Conservation (phyloP, 1,139 yeast species). For the Pichia norvegensis region DNA sequence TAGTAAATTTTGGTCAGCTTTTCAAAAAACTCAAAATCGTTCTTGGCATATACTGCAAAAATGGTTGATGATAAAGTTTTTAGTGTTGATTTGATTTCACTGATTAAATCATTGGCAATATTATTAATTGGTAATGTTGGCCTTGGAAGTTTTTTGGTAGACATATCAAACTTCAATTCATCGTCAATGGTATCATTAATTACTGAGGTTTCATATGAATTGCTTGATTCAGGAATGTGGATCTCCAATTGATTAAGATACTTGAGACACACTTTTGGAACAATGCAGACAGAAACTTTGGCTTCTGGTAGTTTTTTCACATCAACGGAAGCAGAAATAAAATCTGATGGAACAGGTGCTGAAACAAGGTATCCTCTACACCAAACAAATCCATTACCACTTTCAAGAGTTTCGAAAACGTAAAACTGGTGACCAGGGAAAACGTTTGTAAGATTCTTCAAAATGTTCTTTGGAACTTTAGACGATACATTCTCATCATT, state of each 20-base stretch:
- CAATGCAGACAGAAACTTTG: constrained; percentile 44
- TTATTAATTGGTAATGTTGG: constrained; percentile 49
- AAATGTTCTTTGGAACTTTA: constrained; percentile 12
- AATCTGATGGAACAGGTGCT: constrained; percentile 63
- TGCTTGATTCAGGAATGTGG: constrained; percentile 8
- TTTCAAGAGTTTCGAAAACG: constrained; percentile 54
- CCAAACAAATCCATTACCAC: constrained; percentile 36
- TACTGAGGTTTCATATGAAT: background rate
- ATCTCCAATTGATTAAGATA: constrained; percentile 28
- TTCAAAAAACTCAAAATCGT: constrained; percentile 55
- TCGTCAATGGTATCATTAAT: constrained; percentile 21
- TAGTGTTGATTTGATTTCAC: constrained; percentile 52
- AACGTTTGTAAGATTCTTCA: constrained; percentile 40
- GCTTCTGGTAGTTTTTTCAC: constrained; percentile 56
- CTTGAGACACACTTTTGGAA: constrained; percentile 50
- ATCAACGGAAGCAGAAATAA: constrained; percentile 52
- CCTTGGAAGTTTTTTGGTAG: constrained; percentile 18
- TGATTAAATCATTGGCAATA: constrained; percentile 38
- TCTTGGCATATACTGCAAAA: constrained; percentile 62
- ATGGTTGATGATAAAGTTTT: constrained; percentile 54
- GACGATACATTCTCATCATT: constrained; percentile 15
- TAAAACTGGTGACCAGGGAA: constrained; percentile 79
- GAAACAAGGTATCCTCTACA: constrained; percentile 66
- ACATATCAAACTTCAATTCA: background rate
- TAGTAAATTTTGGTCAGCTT: constrained; percentile 47